Base-by-base conservation (phyloP, 345 rosid genomes). In the Punica granatum region DNA sequence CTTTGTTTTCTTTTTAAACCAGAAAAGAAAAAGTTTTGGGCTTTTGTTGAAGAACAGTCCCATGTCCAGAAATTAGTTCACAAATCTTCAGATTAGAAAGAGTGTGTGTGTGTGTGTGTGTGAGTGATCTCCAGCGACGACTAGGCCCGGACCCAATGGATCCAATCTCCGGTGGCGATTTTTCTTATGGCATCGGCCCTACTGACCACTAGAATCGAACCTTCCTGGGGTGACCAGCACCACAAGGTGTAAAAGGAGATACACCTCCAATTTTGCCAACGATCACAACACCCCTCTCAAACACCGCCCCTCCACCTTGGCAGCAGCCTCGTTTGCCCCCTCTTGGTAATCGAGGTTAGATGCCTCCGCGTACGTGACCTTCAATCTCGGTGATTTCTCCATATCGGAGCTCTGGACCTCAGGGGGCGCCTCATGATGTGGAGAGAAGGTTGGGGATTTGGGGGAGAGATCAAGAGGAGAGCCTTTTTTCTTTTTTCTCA, bases 211-310 rank as follows among this genome's bases (percentile, higher is more conserved):
- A 67, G 74, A 72, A 78, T 70, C 53, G 84, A 77, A 60, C 79
- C 84, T 19, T 64, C 67, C 51, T 78, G 84, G 84, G 78, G 76
- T 1, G 83, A n/a, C n/a, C n/a, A n/a, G n/a, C n/a, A 71, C 25
- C 62, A 65, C 19, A 69, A 73, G 76, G 81, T 75, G 69, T 78
- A 68, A 34, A 69, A 77, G 74, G 73, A 82, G 75, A 56, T 68
- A 72, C 63, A 36, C 75, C 62, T 42, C 67, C 69, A 32, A 64
- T 10, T 62, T 62, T 49, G 19, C 72, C 61, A 35, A 26, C 4
- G 63, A 69, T 48, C 21, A 68, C 28, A 66, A 21, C 42, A 65
- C 37, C 46, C 63, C 73, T 33, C 72, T 33, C 72, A 23, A 69
- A 76, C 43, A 69, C 67, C 34, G 74, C 51, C 54, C 75, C 74